Percentiles rank a stretch among this genome's conserved stretches.
Evolutionary conservation across 2,329 filamentous ascomycete genomes (phyloP).

Genomic region (Paraconiothyrium brasiliense): DNA sequence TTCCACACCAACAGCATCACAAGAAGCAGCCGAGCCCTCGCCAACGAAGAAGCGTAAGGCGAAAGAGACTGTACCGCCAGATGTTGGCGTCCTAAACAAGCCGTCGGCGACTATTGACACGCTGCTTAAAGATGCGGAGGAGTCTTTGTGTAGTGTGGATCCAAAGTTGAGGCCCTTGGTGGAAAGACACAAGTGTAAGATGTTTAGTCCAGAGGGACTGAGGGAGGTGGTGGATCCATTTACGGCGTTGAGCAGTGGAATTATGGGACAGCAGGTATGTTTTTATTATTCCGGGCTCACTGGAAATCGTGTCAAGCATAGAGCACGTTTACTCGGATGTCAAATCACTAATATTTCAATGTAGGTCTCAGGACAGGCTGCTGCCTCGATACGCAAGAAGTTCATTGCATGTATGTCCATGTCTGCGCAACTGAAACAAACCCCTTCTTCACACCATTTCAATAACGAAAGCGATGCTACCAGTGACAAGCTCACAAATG

Average conservation of each 20-base stretch:
- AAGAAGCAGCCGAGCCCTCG: constrained; percentile 19
- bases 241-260: constrained; percentile 80
- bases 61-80: constrained; percentile 49
- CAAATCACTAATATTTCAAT: not conserved
- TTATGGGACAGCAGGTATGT: constrained; percentile 84
- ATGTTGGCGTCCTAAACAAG: constrained; percentile 32
- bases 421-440: not conserved
- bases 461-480: not conserved
- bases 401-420: constrained; percentile 66
- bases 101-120: constrained; percentile 71
- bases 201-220: constrained; percentile 85
- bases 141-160: constrained; percentile 78
- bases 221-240: constrained; percentile 90
- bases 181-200: constrained; percentile 75
- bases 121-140: constrained; percentile 77
- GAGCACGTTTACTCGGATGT: not conserved
- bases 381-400: constrained; percentile 85
- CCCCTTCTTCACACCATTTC: not conserved
- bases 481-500: not conserved
- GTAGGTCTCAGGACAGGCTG: constrained; percentile 85
- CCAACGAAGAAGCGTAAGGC: constrained; percentile 56
- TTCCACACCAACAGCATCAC: constrained; percentile 40
- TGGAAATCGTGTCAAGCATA: not conserved
- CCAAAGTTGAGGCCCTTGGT: constrained; percentile 76
- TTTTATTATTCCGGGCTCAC: constrained; percentile 1